Evolutionary conservation across 176 grass and related monocot species (phyloP), one percentile per base, ranked within the genome.

Genomic region (Juncus inflexus): DNA sequence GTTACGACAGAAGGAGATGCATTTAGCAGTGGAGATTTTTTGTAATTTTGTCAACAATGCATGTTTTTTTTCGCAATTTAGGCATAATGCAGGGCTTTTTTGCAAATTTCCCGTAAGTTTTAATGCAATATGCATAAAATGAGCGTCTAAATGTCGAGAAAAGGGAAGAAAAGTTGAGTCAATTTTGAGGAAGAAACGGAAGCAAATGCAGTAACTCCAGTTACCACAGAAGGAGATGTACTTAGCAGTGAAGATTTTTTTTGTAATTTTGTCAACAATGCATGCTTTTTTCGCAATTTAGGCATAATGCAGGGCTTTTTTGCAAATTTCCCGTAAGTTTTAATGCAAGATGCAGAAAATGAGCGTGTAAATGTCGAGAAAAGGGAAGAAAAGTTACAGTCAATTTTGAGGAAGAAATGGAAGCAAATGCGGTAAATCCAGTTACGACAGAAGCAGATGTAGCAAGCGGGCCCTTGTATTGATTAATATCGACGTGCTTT

Each of bases 151-250:
- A 8, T 0, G 59, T 53, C 53, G 49, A 16, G 11, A 47, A 47
- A 47, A 47, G 9, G 43, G 19, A 8, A 66, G 11, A 63, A 12
- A 71, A 57, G 87, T 62, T 63, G 91, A 76, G 86, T 84, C 63
- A 99, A 61, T 78, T 89, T 99, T 63, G 72, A 82, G 69, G 92
- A 84, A 86, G 62, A 61, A 77, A 83, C 74, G 54, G 65, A 62
- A 61, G 83, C 80, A 65, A 92, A 89, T 52, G 83, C 82, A 61
- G 75, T 70, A 69, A 92, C 72, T 72, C 87, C 94, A 1, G 72
- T 78, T 42, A 92, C 80, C 39, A 99, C 88, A 55, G 94, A 89
- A 76, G 94, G 83, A 69, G 94, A 89, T 52, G 88, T 99, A 76
- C 52, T 66, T 61, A 99, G 77, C 42, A 88, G 85, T 28, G 19